phyloP scores from a whole-genome alignment of 2,329 filamentous ascomycete species.

The Dothideomycetes sp. region DNA sequence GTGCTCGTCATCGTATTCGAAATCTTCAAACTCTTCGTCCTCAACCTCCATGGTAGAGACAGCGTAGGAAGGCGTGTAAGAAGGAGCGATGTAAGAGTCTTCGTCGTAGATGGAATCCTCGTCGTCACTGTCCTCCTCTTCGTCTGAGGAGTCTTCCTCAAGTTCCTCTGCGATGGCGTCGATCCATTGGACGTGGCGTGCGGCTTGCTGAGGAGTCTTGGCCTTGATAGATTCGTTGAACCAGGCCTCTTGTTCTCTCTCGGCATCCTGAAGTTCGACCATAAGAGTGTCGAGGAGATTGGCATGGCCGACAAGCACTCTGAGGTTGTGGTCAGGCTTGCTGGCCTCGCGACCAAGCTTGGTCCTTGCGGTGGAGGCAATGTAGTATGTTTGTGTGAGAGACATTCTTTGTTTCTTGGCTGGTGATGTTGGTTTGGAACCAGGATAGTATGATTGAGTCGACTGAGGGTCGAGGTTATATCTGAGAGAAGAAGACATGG shows the following conservation, averaged over 20 bases:
- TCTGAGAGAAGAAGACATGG: slow-evolving; percentile 43
- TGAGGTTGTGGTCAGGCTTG: slow-evolving; percentile 85
- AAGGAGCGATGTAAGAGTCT: slow-evolving; percentile 29
- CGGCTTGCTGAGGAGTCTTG: slow-evolving; percentile 46
- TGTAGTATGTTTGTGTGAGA: slow-evolving; percentile 96
- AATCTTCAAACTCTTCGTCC: slow-evolving; percentile 36
- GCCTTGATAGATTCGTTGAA: slow-evolving; percentile 93
- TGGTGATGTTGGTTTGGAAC: slow-evolving; percentile 35
- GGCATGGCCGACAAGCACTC: slow-evolving; percentile 91
- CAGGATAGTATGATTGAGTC: slow-evolving; percentile 35
- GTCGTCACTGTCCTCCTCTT: slow-evolving; percentile 40
- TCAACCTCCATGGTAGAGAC: slow-evolving; percentile 36
- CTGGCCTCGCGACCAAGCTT: slow-evolving; percentile 93
- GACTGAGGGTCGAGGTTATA: slow-evolving; percentile 20
- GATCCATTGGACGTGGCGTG: slow-evolving; percentile 77
- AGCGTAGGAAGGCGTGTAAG: slow-evolving; percentile 31
- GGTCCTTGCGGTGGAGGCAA: slow-evolving; percentile 88
- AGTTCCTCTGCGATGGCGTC: slow-evolving; percentile 69
- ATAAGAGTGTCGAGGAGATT: slow-evolving; percentile 96
- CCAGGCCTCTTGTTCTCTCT: slow-evolving; percentile 92
- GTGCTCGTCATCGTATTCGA: slow-evolving; percentile 38
- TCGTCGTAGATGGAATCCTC: slow-evolving; percentile 31
- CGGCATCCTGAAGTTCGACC: slow-evolving; percentile 82
- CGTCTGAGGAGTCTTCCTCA: slow-evolving; percentile 54
- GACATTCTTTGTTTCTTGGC: slow-evolving; percentile 77